phyloP scores from a whole-genome alignment of 73 alveolate genomes.

The Chromera velia region DNA sequence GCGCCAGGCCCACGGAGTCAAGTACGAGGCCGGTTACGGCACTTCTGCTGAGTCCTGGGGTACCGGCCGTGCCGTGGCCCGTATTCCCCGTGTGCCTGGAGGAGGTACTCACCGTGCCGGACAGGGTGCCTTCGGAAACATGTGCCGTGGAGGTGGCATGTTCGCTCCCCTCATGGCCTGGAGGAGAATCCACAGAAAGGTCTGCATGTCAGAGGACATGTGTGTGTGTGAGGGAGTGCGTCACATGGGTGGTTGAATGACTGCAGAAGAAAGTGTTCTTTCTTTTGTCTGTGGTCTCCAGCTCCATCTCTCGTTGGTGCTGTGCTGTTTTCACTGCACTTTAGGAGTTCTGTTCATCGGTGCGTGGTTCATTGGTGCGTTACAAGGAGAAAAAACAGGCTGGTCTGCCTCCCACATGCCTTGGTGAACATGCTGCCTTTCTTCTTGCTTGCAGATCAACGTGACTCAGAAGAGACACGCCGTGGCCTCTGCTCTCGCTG shows the following conservation, averaged over 20 bases:
- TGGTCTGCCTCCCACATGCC: neutral
- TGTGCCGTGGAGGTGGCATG: constrained; percentile 98
- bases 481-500: constrained; percentile 97
- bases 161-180: constrained; percentile 90
- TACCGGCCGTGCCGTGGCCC: constrained; percentile 99
- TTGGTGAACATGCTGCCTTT: constrained; percentile 84
- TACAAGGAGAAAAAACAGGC: neutral
- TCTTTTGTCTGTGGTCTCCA: neutral
- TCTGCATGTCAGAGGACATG: too few species aligned
- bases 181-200: constrained; percentile 98
- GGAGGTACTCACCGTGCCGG: constrained; percentile 98
- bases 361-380: neutral
- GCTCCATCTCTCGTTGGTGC: neutral
- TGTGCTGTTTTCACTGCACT: neutral
- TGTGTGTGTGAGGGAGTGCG: too few species aligned
- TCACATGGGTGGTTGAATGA: too few species aligned
- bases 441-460: constrained; percentile 86
- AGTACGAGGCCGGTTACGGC: constrained; percentile 77
- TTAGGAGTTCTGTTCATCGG: neutral
- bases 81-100: constrained; percentile 98
- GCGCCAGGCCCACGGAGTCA: constrained; percentile 90
- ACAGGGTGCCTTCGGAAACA: constrained; percentile 98
- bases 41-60: constrained; percentile 99
- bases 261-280: neutral
- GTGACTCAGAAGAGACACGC: constrained; percentile 97